phyloP scores from a whole-genome alignment of 2,329 filamentous ascomycete genomes.

The Drechslerella dactyloides region DNA sequence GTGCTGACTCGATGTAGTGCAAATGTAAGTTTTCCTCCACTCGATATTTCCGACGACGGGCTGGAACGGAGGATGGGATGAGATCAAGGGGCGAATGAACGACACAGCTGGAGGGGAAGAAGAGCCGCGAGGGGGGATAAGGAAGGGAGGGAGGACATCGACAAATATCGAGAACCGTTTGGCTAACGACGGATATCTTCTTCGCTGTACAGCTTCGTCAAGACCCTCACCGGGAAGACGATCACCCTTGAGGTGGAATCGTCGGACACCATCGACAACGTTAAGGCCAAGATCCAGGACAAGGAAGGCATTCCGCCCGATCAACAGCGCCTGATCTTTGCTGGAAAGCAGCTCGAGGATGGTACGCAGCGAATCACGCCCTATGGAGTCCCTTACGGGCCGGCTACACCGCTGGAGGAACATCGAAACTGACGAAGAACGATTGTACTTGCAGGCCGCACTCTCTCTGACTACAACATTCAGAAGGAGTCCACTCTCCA shows the following conservation, averaged over 20 bases:
- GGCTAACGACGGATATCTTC: conserved; percentile 44
- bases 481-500: conserved; percentile 99
- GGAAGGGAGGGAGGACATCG: background rate
- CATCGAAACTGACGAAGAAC: background rate
- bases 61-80: conserved; percentile 12
- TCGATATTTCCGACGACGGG: conserved; percentile 13
- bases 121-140: conserved; percentile 53
- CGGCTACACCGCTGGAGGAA: background rate
- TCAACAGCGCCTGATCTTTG: conserved; percentile 98
- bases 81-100: conserved; percentile 4
- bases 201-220: conserved; percentile 80
- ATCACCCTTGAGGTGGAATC: conserved; percentile 99
- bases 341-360: conserved; percentile 98
- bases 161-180: conserved; percentile 52
- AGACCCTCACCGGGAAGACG: conserved; percentile 99
- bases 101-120: conserved; percentile 48
- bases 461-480: conserved; percentile 98
- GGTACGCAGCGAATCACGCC: conserved; percentile 57
- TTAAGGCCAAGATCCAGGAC: conserved; percentile 99
- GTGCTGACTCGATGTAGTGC: conserved; percentile 67
- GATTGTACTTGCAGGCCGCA: conserved; percentile 67
- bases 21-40: conserved; percentile 73
- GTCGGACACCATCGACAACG: conserved; percentile 99
- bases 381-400: conserved; percentile 8
- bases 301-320: conserved; percentile 99